Evolutionary conservation across 2,329 filamentous ascomycete genomes (phyloP).

Genomic region (Phoma sp.): DNA sequence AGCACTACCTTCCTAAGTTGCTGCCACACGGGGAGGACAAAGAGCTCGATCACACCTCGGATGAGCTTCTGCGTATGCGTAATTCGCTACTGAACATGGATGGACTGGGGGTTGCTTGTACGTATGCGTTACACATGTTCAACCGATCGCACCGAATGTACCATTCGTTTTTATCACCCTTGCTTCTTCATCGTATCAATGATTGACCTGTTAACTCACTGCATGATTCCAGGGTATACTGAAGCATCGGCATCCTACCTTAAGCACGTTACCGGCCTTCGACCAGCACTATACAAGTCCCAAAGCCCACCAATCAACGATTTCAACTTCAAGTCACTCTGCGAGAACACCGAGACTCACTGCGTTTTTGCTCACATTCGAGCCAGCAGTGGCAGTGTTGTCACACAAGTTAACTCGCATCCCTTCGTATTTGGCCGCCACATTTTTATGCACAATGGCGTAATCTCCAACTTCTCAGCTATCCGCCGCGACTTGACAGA

Average conservation of each 20-base stretch:
- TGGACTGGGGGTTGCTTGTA: constrained; percentile 62
- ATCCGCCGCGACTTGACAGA: constrained; percentile 58
- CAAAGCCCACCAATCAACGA: constrained; percentile 61
- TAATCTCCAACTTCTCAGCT: constrained; percentile 55
- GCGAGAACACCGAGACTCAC: constrained; percentile 58
- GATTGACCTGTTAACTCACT: neutral
- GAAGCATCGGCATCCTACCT: constrained; percentile 52
- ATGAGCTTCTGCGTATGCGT: constrained; percentile 56
- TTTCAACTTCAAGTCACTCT: constrained; percentile 61
- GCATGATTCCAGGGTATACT: constrained; percentile 52
- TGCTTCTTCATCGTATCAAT: neutral
- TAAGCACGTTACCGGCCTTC: constrained; percentile 46
- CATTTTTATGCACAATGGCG: constrained; percentile 65
- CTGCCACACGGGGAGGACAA: constrained; percentile 54
- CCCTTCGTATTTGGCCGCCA: constrained; percentile 64
- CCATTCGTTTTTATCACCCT: neutral
- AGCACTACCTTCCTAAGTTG: constrained; percentile 63
- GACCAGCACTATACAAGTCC: constrained; percentile 61
- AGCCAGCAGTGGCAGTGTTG: constrained; percentile 57
- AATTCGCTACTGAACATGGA: constrained; percentile 64
- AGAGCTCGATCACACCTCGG: constrained; percentile 51
- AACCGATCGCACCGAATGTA: no score
- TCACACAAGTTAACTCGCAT: constrained; percentile 61
- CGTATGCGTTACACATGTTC: constrained; percentile 6
- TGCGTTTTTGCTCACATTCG: constrained; percentile 63